phyloP scores from a whole-genome alignment of 148 eudicot genomes.

The Rheum nobile region DNA sequence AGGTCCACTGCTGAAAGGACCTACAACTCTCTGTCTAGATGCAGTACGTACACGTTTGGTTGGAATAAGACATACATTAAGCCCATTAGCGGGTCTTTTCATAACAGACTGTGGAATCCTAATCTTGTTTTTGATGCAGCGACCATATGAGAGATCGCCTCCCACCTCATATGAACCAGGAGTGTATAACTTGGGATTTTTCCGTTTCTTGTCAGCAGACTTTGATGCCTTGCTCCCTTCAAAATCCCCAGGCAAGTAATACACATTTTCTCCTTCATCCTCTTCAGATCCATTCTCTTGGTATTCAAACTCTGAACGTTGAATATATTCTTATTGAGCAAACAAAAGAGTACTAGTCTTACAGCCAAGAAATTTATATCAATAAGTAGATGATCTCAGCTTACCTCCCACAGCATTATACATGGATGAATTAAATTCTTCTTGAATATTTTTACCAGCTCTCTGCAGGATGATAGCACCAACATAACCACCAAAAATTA shows the following conservation, averaged over 20 bases:
- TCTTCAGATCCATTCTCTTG: slow-evolving; percentile 59
- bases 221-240: slow-evolving; percentile 42
- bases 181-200: slow-evolving; percentile 33
- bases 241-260: slow-evolving; percentile 38
- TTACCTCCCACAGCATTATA: slow-evolving; percentile 66
- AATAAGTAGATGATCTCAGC: background rate
- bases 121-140: slow-evolving; percentile 39
- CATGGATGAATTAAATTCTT: slow-evolving; percentile 59
- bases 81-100: slow-evolving; percentile 58
- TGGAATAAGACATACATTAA: slow-evolving; percentile 57
- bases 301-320: slow-evolving; percentile 33
- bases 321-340: slow-evolving; percentile 14
- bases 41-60: slow-evolving; percentile 91
- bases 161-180: slow-evolving; percentile 46
- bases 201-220: slow-evolving; percentile 42
- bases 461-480: slow-evolving; percentile 25
- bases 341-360: background rate
- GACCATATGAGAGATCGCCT: slow-evolving; percentile 40
- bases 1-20: slow-evolving; percentile 53
- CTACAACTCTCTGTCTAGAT: slow-evolving; percentile 67
- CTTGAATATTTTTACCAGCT: slow-evolving; percentile 39
- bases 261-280: slow-evolving; percentile 65
- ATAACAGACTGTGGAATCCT: slow-evolving; percentile 36
- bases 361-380: slow-evolving; percentile 10
- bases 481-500: background rate